phyloP scores from a whole-genome alignment of 2,329 filamentous ascomycete genomes.

The Zasmidium cellare region DNA sequence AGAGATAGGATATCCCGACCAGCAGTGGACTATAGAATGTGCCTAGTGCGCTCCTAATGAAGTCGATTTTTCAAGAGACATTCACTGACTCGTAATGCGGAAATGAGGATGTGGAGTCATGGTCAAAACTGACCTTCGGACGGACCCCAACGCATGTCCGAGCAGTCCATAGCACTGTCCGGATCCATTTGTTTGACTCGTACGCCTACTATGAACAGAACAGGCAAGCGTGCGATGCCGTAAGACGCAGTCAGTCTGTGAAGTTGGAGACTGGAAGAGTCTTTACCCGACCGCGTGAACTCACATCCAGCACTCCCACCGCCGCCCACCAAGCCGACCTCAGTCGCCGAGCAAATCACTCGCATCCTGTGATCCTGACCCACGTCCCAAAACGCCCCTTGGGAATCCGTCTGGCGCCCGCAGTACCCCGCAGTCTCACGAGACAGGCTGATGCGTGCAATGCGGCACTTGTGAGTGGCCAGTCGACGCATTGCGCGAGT shows the following conservation, averaged over 20 bases:
- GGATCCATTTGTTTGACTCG: no score
- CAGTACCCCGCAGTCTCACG: neutral
- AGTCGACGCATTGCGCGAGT: neutral
- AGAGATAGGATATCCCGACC: neutral
- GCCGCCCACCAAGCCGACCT: neutral
- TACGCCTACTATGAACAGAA: no score
- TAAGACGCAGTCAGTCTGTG: no score
- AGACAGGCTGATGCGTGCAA: conserved; percentile 1
- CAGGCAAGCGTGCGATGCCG: no score
- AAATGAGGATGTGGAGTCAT: no score
- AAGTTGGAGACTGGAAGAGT: neutral
- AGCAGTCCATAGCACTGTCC: no score
- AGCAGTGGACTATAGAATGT: neutral
- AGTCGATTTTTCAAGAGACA: neutral
- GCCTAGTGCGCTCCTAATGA: neutral
- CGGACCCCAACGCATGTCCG: no score
- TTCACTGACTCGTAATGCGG: no score
- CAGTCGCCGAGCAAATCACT: neutral
- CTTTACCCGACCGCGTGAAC: conserved; percentile 1
- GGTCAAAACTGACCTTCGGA: no score
- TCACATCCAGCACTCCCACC: neutral
- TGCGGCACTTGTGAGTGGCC: conserved; percentile 10
- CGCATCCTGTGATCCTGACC: neutral
- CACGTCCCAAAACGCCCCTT: neutral
- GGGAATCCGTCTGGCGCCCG: neutral